phyloP scores from a whole-genome alignment of 768 basidiomycete genomes.

The Floccularia luteovirens region DNA sequence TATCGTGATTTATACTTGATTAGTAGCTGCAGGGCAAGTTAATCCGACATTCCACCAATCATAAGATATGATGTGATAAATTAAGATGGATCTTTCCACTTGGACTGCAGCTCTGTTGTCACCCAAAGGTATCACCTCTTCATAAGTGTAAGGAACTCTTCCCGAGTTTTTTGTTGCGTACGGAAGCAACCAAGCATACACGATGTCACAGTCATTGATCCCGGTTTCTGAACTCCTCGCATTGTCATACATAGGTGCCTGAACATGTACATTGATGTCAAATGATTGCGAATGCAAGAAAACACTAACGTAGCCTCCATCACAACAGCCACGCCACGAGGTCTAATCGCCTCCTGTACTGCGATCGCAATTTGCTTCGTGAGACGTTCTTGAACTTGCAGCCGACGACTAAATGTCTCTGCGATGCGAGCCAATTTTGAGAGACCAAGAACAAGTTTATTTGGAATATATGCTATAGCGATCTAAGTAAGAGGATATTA shows the following conservation, averaged over 20 bases:
- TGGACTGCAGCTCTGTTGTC: conserved; percentile 4
- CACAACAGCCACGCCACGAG: conserved; percentile 96
- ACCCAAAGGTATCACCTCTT: conserved; percentile 43
- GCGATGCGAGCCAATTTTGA: conserved; percentile 97
- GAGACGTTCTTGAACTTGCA: conserved; percentile 96
- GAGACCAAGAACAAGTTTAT: conserved; percentile 86
- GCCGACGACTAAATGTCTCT: conserved; percentile 90
- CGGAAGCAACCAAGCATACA: conserved; percentile 99
- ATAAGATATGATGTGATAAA: conserved; percentile 17
- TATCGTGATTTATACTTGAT: conserved; percentile 6
- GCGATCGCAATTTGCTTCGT: conserved; percentile 97
- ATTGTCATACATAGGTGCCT: conserved; percentile 99
- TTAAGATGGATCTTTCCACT: conserved; percentile 8
- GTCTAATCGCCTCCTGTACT: conserved; percentile 97
- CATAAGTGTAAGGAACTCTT: conserved; percentile 90
- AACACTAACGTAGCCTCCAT: conserved; percentile 91
- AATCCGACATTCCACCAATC: conserved; percentile 1
- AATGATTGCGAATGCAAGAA: not conserved
- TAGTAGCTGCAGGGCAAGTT: conserved; percentile 5
- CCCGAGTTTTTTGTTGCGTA: conserved; percentile 96
- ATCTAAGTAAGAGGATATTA: conserved; percentile 45
- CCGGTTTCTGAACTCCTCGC: conserved; percentile 99
- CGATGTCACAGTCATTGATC: conserved; percentile 89
- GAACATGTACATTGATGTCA: conserved; percentile 1
- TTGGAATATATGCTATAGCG: conserved; percentile 97